Evolutionary conservation across 257 asterid species (phyloP).

Genomic region (Craterostigma plantagineum): DNA sequence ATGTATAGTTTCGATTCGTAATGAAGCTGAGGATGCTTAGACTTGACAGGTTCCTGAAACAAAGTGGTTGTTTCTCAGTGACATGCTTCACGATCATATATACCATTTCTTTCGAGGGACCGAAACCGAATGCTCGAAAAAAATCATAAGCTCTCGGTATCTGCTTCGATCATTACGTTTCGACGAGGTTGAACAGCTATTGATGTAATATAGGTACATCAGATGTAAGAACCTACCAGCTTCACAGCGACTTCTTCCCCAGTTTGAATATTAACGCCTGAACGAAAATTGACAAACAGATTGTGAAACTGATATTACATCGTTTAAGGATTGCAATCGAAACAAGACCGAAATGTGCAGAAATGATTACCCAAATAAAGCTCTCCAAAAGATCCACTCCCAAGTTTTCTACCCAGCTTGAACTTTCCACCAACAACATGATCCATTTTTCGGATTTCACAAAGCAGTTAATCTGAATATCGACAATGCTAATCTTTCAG

Average conservation of each 20-base stretch:
- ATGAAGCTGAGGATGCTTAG: slow-evolving; percentile 95
- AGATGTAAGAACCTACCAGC: slow-evolving; percentile 36
- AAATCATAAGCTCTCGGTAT: too few relatives aligned
- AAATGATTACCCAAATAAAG: slow-evolving; percentile 57
- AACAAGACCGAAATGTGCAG: not conserved
- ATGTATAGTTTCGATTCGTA: slow-evolving; percentile 87
- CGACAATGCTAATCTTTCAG: too few relatives aligned
- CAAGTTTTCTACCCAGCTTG: slow-evolving; percentile 93
- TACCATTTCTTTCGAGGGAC: too few relatives aligned
- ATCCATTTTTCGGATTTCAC: slow-evolving; percentile 45
- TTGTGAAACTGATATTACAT: not conserved
- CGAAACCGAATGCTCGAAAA: too few relatives aligned
- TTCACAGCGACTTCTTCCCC: slow-evolving; percentile 97
- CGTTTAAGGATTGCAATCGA: not conserved
- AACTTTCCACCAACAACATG: slow-evolving; percentile 82
- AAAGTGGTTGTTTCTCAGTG: not conserved
- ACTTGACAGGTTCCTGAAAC: slow-evolving; percentile 72
- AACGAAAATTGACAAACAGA: slow-evolving; percentile 10
- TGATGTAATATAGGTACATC: too few relatives aligned
- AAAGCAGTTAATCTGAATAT: too few relatives aligned
- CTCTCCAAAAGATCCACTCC: slow-evolving; percentile 98
- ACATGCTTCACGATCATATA: not conserved
- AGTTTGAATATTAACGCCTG: slow-evolving; percentile 80
- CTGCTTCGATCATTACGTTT: too few relatives aligned
- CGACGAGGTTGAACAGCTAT: too few relatives aligned